Evolutionary conservation across 192 early-diverging fungal genomes (phyloP), one percentile per base, ranked within the genome.

Genomic region (Backusella parvicylindrica): DNA sequence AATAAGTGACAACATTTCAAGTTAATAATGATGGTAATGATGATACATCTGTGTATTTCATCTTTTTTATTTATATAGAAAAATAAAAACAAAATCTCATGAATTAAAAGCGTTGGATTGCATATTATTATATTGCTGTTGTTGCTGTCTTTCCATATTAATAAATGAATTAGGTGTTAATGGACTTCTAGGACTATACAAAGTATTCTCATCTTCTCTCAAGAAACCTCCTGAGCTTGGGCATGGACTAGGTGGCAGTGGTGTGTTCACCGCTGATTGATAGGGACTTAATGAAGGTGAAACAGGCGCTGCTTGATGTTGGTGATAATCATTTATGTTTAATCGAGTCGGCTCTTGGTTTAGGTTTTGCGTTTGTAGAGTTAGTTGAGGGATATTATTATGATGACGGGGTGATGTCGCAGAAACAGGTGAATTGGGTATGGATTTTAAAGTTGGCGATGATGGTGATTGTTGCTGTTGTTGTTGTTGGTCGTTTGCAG

Each of bases 221-320:
- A 69, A 26, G n/a, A 38, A 69, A 15, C 23, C 13, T 11, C 68
- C 40, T 11, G 68, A 30, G 35, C 38, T 69, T 47, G 68, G 40
- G 28, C 68, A 69, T 26, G 68, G 68, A 47, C 86, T 88, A 13
- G 86, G 85, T 36, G 86, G 85, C 40, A 88, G 66, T 0, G 86
- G 86, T 18, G 86, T 88, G 35, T 86, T 88, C 30, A 86, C 76
- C 0, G 85, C 86, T 18, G 73, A 74, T 35, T 81, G 84, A 74
- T 84, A 85, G 2, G 84, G 79, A 18, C 77, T 75, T 64, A 83
- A 37, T 3, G 86, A 37, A 35, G 67, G 53, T 38, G 75, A 70
- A 21, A 64, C 23, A 41, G 75, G 69, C 2, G 64, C 6, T 33
- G 21, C 12, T 64, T 31, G 21, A 15, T 65, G 28, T 1, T 60